Percentiles rank a stretch among this genome's conserved stretches.
These are phyloP conservation scores for Prunus mume DNA, from an alignment of 306 rosid species.

Conservation along the genomic window DNA sequence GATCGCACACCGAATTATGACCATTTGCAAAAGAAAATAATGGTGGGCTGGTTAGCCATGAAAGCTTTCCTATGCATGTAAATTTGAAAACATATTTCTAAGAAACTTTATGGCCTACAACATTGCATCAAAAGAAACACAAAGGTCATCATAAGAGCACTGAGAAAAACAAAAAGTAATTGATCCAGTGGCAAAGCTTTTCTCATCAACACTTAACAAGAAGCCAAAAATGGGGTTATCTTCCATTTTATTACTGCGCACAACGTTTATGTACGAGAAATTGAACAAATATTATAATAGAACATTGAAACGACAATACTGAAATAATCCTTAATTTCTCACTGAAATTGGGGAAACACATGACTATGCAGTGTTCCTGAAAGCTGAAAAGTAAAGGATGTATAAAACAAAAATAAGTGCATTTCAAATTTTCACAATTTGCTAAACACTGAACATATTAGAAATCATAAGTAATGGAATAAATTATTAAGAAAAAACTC, in stretches of 20 bases:
- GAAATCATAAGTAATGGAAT: not conserved
- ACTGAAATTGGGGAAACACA: not conserved
- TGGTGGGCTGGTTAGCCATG: not conserved
- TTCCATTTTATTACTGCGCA: too few species aligned
- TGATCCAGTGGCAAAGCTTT: not conserved
- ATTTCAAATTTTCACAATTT: not conserved
- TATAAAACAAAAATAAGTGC: not conserved
- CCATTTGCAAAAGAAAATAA: not conserved
- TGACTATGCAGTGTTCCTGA: not conserved
- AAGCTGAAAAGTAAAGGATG: not conserved
- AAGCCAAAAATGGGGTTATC: not conserved
- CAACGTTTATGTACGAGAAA: not conserved
- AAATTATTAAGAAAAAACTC: not conserved
- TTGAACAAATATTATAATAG: not conserved
- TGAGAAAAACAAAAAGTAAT: not conserved
- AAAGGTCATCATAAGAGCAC: not conserved
- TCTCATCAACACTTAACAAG: not conserved
- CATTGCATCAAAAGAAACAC: not conserved
- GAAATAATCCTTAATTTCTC: not conserved
- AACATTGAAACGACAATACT: not conserved
- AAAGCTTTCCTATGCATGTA: not conserved
- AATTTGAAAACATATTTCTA: not conserved
- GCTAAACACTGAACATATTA: not conserved
- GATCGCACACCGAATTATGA: not conserved
- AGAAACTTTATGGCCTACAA: not conserved